Evolutionary conservation across 164 flowering plant species (phyloP), one percentile per base, ranked within the genome.

Genomic region (Magnolia sinica): DNA sequence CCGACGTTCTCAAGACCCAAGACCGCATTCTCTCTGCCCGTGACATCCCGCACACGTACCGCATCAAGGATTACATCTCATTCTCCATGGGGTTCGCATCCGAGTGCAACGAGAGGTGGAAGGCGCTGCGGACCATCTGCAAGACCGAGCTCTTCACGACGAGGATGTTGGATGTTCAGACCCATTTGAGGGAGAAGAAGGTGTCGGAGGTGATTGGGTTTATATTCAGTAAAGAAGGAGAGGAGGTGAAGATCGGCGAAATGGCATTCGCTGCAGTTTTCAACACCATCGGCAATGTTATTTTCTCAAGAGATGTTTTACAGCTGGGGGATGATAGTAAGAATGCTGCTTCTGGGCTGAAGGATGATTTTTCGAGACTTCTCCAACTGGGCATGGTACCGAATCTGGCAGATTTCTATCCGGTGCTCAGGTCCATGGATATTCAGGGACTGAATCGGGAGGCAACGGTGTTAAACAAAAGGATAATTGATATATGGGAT

Each of bases 1-100:
- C 78, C 2, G 79, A 82, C 23, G 67, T 86, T 52, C 85, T 86
- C 64, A 86, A 84, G 70, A 82, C 82, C 73, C 85, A 84, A 29
- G 85, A 86, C 29, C 74, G 75, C 0, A 2, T 79, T 13, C 82
- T 83, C 50, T 85, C 81, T 3, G 82, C 69, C 20, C 75, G 86
- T 0, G 64, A 61, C 29, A 73, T 79, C 13, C 82, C 81, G 1
- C 74, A 76, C 10, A 73, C 64, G 20, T 37, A 65, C 13, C 58
- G 68, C 0, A 24, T 70, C 11, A 23, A 50, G 31, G 58, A 14
- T 49, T 50, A 50, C 31, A 66, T 64, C 14, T 49, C 71, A 1
- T 22, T 69, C 61, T 78, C 76, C 1, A 19, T 78, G n/a, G 75
- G 63, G 6, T 82, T 82, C 82, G 71, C 61, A 31, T 45, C 61